Base-by-base conservation (phyloP, 2,329 filamentous ascomycete species). In the Aspergillus pseudotamarii region DNA sequence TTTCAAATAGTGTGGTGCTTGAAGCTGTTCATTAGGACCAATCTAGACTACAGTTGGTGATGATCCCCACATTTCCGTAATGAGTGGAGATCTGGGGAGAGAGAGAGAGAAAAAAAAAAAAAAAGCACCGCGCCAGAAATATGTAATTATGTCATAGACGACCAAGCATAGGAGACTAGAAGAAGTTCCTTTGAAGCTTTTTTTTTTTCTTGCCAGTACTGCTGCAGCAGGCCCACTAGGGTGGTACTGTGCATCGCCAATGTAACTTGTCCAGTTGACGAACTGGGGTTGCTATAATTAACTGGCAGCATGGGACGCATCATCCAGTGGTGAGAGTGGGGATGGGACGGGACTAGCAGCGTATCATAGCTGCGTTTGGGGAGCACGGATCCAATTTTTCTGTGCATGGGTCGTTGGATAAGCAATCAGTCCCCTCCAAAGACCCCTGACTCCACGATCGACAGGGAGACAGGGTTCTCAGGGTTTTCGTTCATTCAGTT, bases 371-470 rank as follows among this genome's bases (percentile, higher is more conserved):
- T 19, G 28, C 19, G 34, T n/a, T 32, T 41, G 6, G 38, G 16
- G 48, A 30, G 48, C 28, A 51, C 46, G 46, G 46, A 50, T 30
- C 46, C 46, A 50, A 23, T 46, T 50, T 50, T 50, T 50, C 21
- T 30, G 12, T 30, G 26, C 46, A 50, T 30, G 26, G 46, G 23
- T 30, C 23, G 26, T 30, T 19, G 46, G 19, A 50, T 50, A 19
- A 26, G 23, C 46, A 50, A 50, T 28, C 23, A 26, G 21, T 14
- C 23, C 45, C 45, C n/a, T 23, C 23, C 23, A 30, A 19, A 30
- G 26, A 46, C 46, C 46, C 46, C 46, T 50, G 46, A 50, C 46
- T 50, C 46, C 46, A 50, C 46, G 46, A 50, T 50, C 46, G 46
- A 28, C 46, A 50, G 46, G 46, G 46, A 26, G 16, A 19, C 23